These are phyloP conservation scores for Melampsora americana DNA, from an alignment of 1,284 basidiomycete species.

Conservation along the genomic window DNA sequence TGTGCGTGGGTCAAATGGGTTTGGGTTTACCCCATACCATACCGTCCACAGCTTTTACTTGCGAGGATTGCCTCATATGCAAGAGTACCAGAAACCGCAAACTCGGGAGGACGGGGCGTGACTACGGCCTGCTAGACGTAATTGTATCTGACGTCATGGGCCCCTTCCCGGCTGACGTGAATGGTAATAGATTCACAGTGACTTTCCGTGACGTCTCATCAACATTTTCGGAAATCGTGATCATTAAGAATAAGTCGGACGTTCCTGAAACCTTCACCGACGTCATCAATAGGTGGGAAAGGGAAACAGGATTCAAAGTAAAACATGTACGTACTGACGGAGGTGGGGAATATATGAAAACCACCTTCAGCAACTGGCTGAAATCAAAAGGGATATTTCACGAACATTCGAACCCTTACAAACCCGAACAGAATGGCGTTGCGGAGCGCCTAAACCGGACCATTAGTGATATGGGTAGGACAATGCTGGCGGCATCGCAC, in stretches of 20 bases:
- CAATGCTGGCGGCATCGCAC: not conserved
- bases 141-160: not conserved
- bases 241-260: conserved; percentile 4
- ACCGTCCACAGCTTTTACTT: not conserved
- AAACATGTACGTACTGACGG: conserved; percentile 17
- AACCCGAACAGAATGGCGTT: conserved; percentile 44
- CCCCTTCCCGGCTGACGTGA: not conserved
- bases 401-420: conserved; percentile 15
- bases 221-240: not conserved
- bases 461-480: conserved; percentile 25
- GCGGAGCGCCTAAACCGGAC: conserved; percentile 22
- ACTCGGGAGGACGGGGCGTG: not conserved
- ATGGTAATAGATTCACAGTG: not conserved
- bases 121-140: not conserved
- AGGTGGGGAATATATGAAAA: conserved; percentile 6
- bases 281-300: conserved; percentile 9
- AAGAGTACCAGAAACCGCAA: not conserved
- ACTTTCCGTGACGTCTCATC: not conserved
- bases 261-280: not conserved
- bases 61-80: too few species aligned
- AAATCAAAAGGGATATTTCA: conserved; percentile 23
- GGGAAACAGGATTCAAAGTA: not conserved
- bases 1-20: not conserved
- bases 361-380: not conserved
- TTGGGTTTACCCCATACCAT: not conserved